Evolutionary conservation across 345 rosid genomes (phyloP), one percentile per base, ranked within the genome.

Genomic region (Dipteronia sinensis): DNA sequence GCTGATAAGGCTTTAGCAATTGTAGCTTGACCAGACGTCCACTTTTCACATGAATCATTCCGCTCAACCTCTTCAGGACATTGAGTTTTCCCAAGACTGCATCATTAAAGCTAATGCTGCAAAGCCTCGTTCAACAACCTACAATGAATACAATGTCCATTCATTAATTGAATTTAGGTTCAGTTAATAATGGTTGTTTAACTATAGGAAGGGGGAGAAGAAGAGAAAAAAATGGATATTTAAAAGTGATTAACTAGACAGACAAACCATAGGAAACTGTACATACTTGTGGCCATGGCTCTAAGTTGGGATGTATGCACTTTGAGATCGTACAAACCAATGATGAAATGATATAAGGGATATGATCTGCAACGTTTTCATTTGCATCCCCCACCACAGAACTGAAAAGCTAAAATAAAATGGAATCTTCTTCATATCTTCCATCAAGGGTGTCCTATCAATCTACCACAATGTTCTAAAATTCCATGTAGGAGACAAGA

Each of bases 281-380:
- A 83, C 87, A 65, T 88, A 94, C 98, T 79, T 89, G 94, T 65
- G 94, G 85, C 95, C 92, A 88, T 58, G 90, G 86, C 72, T 90
- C 91, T 81, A 65, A 77, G 74, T 73, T 64, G 75, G 90, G 87
- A 75, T 86, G 84, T 74, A 92, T 78, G 34, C 20, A 77, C 83
- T 87, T 88, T 59, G 82, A 83, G 77, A 92, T 84, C 22, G 78
- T 79, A 82, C 47, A 85, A 74, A 82, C 92, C 82, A 90, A 69
- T 42, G 92, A 86, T 80, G 92, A 86, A 76, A 92, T 67, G 42
- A 90, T 83, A 71, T 77, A 86, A 62, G 98, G 98, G 79, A 94
- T 87, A 83, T 92, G 94, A n/a, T 79, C 85, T 20, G 78, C 80
- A 68, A 88, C 77, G 77, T 82, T 85, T 80, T 92, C 91, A 71